Evolutionary conservation across 164 flowering plant genomes (phyloP).

Genomic region (Aristolochia fimbriata): DNA sequence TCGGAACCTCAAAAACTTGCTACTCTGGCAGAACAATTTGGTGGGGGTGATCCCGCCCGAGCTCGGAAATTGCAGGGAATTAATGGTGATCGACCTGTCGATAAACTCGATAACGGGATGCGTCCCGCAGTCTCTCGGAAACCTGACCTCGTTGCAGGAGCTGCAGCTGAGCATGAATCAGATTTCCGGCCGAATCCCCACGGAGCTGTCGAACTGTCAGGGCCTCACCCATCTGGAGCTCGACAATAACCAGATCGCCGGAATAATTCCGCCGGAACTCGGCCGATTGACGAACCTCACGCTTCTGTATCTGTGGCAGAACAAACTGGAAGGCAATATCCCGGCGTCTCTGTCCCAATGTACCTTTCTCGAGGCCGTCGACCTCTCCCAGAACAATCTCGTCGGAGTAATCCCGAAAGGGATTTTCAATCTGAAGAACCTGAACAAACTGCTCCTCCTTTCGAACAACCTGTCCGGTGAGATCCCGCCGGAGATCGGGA

Average conservation of each 20-base stretch:
- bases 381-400: conserved; percentile 71
- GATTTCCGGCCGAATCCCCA: conserved; percentile 69
- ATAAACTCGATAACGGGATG: conserved; percentile 64
- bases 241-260: conserved; percentile 76
- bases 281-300: conserved; percentile 58
- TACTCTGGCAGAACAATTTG: conserved; percentile 84
- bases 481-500: conserved; percentile 83
- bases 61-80: conserved; percentile 58
- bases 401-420: conserved; percentile 57
- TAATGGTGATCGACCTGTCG: conserved; percentile 61
- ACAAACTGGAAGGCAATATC: conserved; percentile 62
- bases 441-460: conserved; percentile 74
- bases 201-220: conserved; percentile 49
- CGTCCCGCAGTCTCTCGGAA: conserved; percentile 60
- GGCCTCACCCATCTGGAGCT: conserved; percentile 64
- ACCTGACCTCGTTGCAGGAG: conserved; percentile 47
- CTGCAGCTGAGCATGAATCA: conserved; percentile 76
- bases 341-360: conserved; percentile 65
- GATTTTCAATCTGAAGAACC: conserved; percentile 59
- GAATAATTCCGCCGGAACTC: conserved; percentile 57
- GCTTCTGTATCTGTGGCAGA: conserved; percentile 80
- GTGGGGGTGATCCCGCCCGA: conserved; percentile 74
- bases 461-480: conserved; percentile 75
- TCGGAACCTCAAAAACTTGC: conserved; percentile 50
- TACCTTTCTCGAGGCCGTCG: conserved; percentile 66